Evolutionary conservation across 805 yeast species (phyloP), one percentile per base, ranked within the genome.

Genomic region (Cyberlindnera amylophila): DNA sequence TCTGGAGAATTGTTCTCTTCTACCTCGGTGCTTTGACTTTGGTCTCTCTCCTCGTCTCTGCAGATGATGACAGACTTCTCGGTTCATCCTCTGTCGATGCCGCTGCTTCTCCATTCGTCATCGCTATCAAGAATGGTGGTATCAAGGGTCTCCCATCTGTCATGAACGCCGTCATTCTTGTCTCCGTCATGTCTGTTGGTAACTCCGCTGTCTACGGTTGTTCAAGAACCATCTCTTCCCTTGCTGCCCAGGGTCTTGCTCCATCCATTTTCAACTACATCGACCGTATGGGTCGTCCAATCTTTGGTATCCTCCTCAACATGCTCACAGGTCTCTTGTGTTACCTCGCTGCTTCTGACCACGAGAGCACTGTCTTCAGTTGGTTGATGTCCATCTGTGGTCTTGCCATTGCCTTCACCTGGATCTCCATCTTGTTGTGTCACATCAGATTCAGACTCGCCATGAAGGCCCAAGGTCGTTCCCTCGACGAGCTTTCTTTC

Each of bases 161-260:
- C 8, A 67, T 69, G 70, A 69, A 69, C 40, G 61, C 58, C 26
- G 71, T 69, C 8, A 69, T 69, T 35, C 50, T 69, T 36, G 50
- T 67, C 32, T 64, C 74, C 5, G 67, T 69, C 23, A 52, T 69
- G 42, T 66, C 71, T 16, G 71, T 69, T 31, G 81, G 80, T 17
- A 75, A 76, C 38, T 71, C 80, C 5, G 74, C 79, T 0, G 77
- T 75, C n/a, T 77, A 70, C 55, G 82, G 79, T 9, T 69, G 77
- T 23, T 74, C 81, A 6, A 67, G 81, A 63, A 72, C 77, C 21
- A 56, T 74, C 39, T 71, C 72, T 26, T 67, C 77, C 1, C 62
- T 74, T 36, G 67, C 77, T 9, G 64, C 68, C 18, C 66, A 69
- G 24, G 72, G 72, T 17, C 61, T 67, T 48, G 77, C 77, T 14